These are phyloP conservation scores for Starmerella stigmatis DNA, from an alignment of 805 yeast genomes.

Conservation along the genomic window DNA sequence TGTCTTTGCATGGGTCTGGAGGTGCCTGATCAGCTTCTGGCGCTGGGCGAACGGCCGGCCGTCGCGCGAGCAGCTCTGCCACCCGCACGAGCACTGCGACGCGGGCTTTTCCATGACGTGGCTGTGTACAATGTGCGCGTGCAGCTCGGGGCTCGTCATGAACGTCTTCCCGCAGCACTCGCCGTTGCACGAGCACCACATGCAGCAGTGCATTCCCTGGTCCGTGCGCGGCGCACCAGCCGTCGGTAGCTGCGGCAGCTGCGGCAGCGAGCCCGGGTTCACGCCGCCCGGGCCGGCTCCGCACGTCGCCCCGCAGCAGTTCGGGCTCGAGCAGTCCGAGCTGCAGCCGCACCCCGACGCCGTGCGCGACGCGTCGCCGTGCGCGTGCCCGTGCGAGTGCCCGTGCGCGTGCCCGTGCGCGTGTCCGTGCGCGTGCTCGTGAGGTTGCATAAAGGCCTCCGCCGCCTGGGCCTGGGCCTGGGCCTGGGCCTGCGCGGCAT, in stretches of 20 bases:
- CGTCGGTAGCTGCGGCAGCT: neutral
- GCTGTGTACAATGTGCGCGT: conserved; percentile 52
- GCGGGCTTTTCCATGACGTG: conserved; percentile 60
- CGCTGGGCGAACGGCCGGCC: conserved; percentile 62
- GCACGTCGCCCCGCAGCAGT: neutral
- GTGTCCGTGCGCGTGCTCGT: no score
- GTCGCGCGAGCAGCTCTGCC: conserved; percentile 65
- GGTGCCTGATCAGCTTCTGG: conserved; percentile 76
- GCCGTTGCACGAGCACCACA: conserved; percentile 22
- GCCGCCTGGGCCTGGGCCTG: no score
- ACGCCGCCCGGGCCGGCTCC: neutral
- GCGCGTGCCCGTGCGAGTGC: no score
- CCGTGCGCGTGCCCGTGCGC: no score
- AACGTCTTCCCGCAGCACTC: conserved; percentile 44
- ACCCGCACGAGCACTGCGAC: conserved; percentile 50
- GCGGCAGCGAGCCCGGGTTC: conserved; percentile 17
- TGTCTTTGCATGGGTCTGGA: conserved; percentile 78
- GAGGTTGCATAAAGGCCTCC: no score
- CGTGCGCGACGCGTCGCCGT: neutral
- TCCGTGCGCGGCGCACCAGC: neutral
- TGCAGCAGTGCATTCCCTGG: conserved; percentile 9
- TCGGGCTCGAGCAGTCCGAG: neutral
- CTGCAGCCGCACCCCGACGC: neutral
- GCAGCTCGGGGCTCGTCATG: conserved; percentile 47
- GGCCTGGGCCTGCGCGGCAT: no score